Evolutionary conservation across 78 protist species (phyloP), one percentile per base, ranked within the genome.

Genomic region (Bodo saltans): DNA sequence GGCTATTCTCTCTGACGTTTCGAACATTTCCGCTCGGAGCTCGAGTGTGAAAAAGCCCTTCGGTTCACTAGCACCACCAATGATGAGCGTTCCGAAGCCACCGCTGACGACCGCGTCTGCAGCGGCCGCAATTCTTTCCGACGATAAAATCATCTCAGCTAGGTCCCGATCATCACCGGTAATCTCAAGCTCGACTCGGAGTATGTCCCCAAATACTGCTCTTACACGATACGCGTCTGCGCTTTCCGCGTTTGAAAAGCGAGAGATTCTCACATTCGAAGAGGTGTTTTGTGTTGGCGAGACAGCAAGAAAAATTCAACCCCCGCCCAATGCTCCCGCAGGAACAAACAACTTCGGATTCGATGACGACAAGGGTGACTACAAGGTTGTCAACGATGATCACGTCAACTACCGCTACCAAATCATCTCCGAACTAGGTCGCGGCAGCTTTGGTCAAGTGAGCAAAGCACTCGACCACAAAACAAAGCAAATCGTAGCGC

Each of bases 391-490:
- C 11, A 35, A 52, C 74, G 93, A 93, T 74, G 98, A 95, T 72
- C 98, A 95, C 79, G 34, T 97, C 2, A 87, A 81, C 11, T 95
- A 90, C 74, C 80, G 98, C 4, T 96, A 90, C 80, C 97, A 94
- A 73, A 29, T 96, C 12, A 27, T 94, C 67, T 70, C 68, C 1
- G 35, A 4, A 29, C 76, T 94, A 1, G 98, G 98, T 21, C 74
- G 83, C 32, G 98, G 98, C 28, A 75, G 93, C 0, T 96, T 96
- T 30, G 98, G 98, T 39, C 93, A 92, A 33, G 98, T 93, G 32
- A 33, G 79, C 60, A 37, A 72, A 12, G 80, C 8, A 30, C 33
- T 34, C 68, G 98, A 95, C 80, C 80, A 90, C 90, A 81, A 83
- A 85, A 70, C n/a, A 38, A 78, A 90, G 37, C 21, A 35, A 30